Base-by-base conservation (phyloP, 805 yeast species). In the Saccharomycopsis capsularis region DNA sequence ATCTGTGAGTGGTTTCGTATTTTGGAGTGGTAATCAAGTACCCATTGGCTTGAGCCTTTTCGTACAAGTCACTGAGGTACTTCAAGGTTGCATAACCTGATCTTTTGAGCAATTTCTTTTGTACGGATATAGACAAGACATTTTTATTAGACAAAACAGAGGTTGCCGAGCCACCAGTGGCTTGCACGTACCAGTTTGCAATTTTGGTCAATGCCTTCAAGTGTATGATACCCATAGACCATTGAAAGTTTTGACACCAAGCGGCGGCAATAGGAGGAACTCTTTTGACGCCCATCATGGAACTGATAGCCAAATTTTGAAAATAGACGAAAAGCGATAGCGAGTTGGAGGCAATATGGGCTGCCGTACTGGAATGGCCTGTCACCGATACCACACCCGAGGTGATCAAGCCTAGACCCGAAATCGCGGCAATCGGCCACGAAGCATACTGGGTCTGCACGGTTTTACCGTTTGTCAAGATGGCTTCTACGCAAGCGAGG, bases 211-310 rank as follows among this genome's bases (percentile, higher is more conserved):
- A 83, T 60, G 89, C 86, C 13, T 67, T 65, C 5, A 81, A 78
- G 47, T 76, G 75, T 58, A 93, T 85, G 55, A 91, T 82, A 42
- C 99, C 99, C 77, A 91, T 77, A 1, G 97, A 81, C 98, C 98
- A 91, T 66, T 79, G 81, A 71, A 93, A 93, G 69, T 91, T 93
- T 67, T 91, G 96, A 29, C 95, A 81, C 99, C 99, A 91, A 2
- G 98, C 90, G 2, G 95, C 88, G 3, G 97, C 98, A 57, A 93
- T 90, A 2, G 99, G 99, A 1, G 99, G 99, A 19, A 88, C 85
- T 53, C 78, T 71, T 19, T 87, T 77, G 27, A 91, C 97, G 49
- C 95, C 96, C 89, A 89, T 83, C 96, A 93, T 90, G 16, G 95
- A 78, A 18, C 91, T 83, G 52, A 91, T 81, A 19, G 97, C 96